Percentiles rank a stretch among this genome's conserved stretches.
Conservation (phyloP, 208 protist genomes). For the Wallacemonas sp. region DNA sequence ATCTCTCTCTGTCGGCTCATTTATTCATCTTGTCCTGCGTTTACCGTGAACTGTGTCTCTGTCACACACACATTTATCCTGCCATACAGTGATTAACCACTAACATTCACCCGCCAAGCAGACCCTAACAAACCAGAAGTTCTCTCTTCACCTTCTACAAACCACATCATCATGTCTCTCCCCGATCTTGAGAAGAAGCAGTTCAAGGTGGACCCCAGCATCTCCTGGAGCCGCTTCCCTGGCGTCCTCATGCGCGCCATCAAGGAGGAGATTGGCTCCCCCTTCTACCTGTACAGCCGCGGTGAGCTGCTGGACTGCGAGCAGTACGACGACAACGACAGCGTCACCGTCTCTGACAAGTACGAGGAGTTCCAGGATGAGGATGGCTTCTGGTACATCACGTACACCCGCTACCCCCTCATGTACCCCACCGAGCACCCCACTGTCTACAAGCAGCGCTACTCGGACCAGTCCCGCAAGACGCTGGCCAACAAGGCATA, state of each 20-base stretch:
- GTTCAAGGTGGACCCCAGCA: constrained; percentile 11
- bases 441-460: background rate
- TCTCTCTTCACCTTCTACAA: background rate
- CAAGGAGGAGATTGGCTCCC: constrained; percentile 6
- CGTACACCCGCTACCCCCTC: constrained; percentile 1
- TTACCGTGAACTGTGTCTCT: too few relatives aligned
- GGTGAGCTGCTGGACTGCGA: constrained; percentile 1
- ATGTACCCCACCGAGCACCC: constrained; percentile 6
- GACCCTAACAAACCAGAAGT: background rate
- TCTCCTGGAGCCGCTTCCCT: constrained; percentile 4
- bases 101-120: background rate
- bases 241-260: background rate
- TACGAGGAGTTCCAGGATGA: constrained; percentile 9
- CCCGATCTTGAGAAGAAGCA: background rate
- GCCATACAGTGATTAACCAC: background rate
- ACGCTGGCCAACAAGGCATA: background rate
- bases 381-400: constrained; percentile 8
- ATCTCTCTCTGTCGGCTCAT: too few relatives aligned
- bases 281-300: constrained; percentile 5
- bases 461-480: background rate
- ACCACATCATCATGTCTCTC: constrained; percentile 9
- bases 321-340: background rate
- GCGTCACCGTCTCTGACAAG: background rate
- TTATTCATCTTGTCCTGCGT: too few relatives aligned
- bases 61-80: too few relatives aligned